Percentiles rank a stretch among this genome's conserved stretches.
Conservation (phyloP, 345 rosid species). For the Eucalyptus pauciflora region DNA sequence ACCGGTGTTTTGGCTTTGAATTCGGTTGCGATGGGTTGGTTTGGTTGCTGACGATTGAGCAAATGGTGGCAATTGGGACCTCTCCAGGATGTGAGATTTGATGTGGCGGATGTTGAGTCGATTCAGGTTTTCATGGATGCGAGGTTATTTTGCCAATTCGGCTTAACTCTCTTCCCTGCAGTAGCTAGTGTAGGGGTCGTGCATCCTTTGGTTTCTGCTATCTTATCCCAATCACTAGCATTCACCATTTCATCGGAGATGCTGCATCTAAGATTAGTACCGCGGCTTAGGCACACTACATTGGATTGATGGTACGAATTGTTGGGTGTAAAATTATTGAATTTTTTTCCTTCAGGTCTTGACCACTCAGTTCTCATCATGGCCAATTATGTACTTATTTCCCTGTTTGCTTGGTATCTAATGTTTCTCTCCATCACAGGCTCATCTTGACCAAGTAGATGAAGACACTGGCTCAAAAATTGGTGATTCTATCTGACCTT, state of each 20-base stretch:
- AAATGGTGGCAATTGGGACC: neutral
- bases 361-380: neutral
- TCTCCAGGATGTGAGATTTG: neutral
- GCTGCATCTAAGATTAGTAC: neutral
- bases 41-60: neutral
- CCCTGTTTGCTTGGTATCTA: neutral
- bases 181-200: neutral
- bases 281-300: neutral
- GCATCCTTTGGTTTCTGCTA: neutral
- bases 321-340: neutral
- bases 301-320: neutral
- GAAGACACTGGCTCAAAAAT: slow-evolving; percentile 47
- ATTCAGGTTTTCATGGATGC: neutral
- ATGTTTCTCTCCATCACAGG: slow-evolving; percentile 24
- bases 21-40: neutral
- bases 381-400: neutral
- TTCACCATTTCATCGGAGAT: neutral
- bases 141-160: neutral
- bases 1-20: neutral
- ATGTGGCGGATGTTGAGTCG: neutral
- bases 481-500: slow-evolving; percentile 27
- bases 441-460: slow-evolving; percentile 52
- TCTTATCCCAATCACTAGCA: neutral
- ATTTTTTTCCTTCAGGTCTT: neutral
- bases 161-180: neutral